These are phyloP conservation scores for Aphanomyces invadans DNA, from an alignment of 352 stramenopile species.

Conservation along the genomic window DNA sequence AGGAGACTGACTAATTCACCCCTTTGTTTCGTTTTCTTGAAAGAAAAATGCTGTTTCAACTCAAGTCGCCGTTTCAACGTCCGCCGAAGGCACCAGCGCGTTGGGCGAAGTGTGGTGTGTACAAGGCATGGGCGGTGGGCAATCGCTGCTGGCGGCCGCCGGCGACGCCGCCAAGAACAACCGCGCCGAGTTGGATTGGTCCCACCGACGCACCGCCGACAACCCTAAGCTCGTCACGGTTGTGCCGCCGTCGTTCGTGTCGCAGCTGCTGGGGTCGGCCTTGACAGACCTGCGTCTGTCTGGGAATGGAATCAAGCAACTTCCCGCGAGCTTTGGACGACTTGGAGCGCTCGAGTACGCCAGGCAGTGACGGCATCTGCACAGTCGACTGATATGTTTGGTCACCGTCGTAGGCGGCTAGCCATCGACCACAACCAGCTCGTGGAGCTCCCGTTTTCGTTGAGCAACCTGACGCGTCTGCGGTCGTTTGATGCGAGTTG, in stretches of 20 bases:
- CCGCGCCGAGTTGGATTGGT: not conserved
- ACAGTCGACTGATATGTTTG: not conserved
- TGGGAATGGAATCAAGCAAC: not conserved
- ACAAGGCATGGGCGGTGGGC: not conserved
- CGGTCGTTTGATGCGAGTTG: slow-evolving; percentile 7
- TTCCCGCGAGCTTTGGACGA: slow-evolving; percentile 18
- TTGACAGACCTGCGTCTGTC: slow-evolving; percentile 6
- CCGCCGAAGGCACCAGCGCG: too few relatives aligned
- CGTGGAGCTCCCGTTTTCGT: slow-evolving; percentile 8
- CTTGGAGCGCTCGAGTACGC: slow-evolving; percentile 13
- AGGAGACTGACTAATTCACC: not conserved
- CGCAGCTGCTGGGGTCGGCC: not conserved
- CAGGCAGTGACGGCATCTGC: too few relatives aligned
- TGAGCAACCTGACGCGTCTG: slow-evolving; percentile 2
- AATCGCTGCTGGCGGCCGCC: not conserved
- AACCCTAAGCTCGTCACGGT: not conserved
- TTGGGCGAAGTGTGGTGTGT: not conserved
- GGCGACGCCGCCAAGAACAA: not conserved
- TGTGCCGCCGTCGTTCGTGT: slow-evolving; percentile 7
- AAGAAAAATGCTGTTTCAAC: too few relatives aligned
- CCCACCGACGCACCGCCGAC: not conserved
- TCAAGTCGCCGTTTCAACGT: too few relatives aligned
- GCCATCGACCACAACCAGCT: slow-evolving; percentile 5
- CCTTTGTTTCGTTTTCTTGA: slow-evolving; percentile 15
- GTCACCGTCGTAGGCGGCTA: not conserved